Evolutionary conservation across 495 filamentous ascomycete genomes (phyloP), one percentile per base, ranked within the genome.

Genomic region (Podospora appendiculata): DNA sequence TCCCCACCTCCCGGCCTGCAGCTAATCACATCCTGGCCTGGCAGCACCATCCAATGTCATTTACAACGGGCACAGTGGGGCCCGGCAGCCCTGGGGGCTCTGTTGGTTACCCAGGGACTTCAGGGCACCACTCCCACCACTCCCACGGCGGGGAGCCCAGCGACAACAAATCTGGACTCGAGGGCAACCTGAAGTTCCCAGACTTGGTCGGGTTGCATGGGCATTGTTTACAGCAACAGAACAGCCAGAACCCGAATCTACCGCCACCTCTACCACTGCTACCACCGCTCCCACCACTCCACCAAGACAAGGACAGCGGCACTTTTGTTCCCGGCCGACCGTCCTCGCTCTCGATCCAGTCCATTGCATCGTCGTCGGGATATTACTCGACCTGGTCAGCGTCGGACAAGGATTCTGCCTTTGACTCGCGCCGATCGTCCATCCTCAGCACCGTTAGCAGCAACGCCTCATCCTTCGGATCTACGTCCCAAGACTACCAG

Each of bases 381-480:
- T 51, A 58, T 25, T 51, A 47, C 39, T 61, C 60, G 40, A 54
- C 45, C 36, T 53, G 49, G 49, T 51, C 39, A 14, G 25, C 25
- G 25, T 55, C 49, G 13, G 59, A 59, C 43, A 42, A 42, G 34
- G 61, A 56, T 35, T 16, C 38, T n/a, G 38, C 47, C 39, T 58
- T 62, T 42, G 59, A 63, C 51, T 64, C 61, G 34, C 60, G 63
- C 44, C 58, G 63, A 38, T 56, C 60, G 7, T 66, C 63, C 35
- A 41, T 63, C 42, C 45, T 54, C 49, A 66, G 60, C 60, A 61
- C 50, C 47, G 25, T 25, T 25, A 25, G 25, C 25, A 25, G 25
- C 25, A 25, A 25, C 25, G 60, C 48, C 46, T 65, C 55, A 4
- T 53, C 54, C 32, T 41, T 41, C 49, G 41, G 44, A 32, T 51